Conservation (phyloP, 2,329 filamentous ascomycete species). For the Rutstroemia sp. region DNA sequence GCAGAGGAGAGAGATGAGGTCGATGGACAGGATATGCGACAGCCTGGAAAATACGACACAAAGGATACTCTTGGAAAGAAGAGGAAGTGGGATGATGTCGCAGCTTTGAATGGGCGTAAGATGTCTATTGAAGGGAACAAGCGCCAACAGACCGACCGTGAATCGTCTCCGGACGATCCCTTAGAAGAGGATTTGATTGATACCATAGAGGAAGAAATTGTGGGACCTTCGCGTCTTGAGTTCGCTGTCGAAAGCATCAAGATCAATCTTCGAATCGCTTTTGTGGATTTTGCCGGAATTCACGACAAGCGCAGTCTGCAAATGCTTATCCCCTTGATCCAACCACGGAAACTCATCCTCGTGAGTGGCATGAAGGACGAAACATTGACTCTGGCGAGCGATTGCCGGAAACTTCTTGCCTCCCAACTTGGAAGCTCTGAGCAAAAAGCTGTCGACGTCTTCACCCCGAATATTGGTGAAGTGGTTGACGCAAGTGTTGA, state of each 20-base stretch:
- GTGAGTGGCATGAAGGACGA: slow-evolving; percentile 74
- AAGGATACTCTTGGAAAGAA: slow-evolving; percentile 77
- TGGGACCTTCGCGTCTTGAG: slow-evolving; percentile 69
- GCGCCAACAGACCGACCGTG: slow-evolving; percentile 42
- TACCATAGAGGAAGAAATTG: slow-evolving; percentile 42
- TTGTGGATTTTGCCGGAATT: slow-evolving; percentile 84
- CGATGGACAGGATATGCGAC: slow-evolving; percentile 55
- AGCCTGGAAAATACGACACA: slow-evolving; percentile 39
- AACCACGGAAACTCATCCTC: slow-evolving; percentile 91
- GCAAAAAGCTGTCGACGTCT: slow-evolving; percentile 58
- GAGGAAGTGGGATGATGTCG: slow-evolving; percentile 80
- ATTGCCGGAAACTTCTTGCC: slow-evolving; percentile 65
- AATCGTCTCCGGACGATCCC: slow-evolving; percentile 34
- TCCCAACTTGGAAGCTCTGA: slow-evolving; percentile 36
- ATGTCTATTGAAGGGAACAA: slow-evolving; percentile 46
- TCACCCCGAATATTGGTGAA: slow-evolving; percentile 69
- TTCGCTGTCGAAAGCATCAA: slow-evolving; percentile 55
- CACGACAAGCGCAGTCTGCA: slow-evolving; percentile 91
- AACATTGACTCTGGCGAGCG: slow-evolving; percentile 68
- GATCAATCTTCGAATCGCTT: slow-evolving; percentile 70
- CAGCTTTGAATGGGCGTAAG: slow-evolving; percentile 33
- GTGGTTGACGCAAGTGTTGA: slow-evolving; percentile 87
- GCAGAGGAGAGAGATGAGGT: slow-evolving; percentile 83
- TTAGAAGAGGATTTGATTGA: slow-evolving; percentile 50
- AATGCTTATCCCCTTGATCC: slow-evolving; percentile 90